Evolutionary conservation across 306 rosid genomes (phyloP).

Genomic region (Oemleria cerasiformis): DNA sequence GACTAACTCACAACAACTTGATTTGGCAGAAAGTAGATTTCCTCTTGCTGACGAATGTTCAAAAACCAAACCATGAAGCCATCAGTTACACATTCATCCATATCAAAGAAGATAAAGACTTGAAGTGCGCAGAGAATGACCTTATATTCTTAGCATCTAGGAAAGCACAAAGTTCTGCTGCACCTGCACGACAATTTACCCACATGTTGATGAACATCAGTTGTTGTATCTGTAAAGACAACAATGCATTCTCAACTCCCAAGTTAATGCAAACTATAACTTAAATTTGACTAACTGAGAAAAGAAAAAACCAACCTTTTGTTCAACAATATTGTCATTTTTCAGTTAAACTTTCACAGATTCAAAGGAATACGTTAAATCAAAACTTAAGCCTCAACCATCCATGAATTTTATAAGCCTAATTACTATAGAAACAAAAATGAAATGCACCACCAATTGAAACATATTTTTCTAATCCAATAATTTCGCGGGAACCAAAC

Average conservation of each 20-base stretch:
- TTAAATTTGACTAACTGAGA: not conserved
- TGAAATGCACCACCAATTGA: not conserved
- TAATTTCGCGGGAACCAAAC: slow-evolving; percentile 5
- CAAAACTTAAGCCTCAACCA: not conserved
- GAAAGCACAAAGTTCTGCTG: slow-evolving; percentile 70
- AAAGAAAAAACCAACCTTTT: not conserved
- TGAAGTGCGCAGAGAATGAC: slow-evolving; percentile 34
- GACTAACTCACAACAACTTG: not conserved
- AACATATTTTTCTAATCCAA: not conserved
- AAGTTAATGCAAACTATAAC: not conserved
- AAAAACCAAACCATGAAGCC: not conserved
- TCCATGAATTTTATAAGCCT: not conserved
- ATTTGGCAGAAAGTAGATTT: not conserved
- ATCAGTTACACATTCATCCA: not conserved
- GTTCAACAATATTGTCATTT: not conserved
- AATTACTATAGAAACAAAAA: not conserved
- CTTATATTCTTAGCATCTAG: slow-evolving; percentile 80
- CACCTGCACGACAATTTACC: slow-evolving; percentile 57
- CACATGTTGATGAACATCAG: slow-evolving; percentile 5
- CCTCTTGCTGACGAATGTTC: not conserved
- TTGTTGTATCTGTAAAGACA: not conserved
- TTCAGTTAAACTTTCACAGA: not conserved
- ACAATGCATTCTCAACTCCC: not conserved
- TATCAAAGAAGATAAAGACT: slow-evolving; percentile 3
- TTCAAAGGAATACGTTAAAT: too few relatives aligned